phyloP scores from a whole-genome alignment of 352 stramenopile genomes.

The Pythium monospermum region DNA sequence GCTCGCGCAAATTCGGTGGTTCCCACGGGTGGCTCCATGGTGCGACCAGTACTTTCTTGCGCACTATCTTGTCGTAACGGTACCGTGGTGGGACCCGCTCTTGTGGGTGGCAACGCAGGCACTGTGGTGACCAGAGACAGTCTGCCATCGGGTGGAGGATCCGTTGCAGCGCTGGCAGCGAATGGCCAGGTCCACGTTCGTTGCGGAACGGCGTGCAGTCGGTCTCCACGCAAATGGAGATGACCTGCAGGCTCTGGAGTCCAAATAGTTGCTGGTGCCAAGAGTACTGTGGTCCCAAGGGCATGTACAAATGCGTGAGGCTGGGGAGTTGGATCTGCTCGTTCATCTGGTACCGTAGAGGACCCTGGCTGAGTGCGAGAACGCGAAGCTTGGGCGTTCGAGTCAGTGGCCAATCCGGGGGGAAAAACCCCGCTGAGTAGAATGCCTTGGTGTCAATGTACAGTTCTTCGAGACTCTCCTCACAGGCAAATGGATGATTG shows the following conservation, averaged over 20 bases:
- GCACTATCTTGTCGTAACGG: no score
- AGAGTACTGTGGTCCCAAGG: background rate
- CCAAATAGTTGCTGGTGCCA: no score
- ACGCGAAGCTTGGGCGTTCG: constrained; percentile 1
- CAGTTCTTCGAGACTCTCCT: no score
- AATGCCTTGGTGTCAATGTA: no score
- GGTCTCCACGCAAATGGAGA: background rate
- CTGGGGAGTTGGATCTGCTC: background rate
- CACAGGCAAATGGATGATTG: no score
- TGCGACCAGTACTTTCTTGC: no score
- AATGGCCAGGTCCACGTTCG: background rate
- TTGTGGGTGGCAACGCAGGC: no score
- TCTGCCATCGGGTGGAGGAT: constrained; percentile 1
- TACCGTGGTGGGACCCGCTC: no score
- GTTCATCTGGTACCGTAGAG: background rate
- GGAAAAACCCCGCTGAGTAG: no score
- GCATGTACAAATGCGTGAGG: background rate
- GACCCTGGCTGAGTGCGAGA: constrained; percentile 7
- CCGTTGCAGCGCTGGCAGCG: background rate
- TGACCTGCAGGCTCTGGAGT: background rate
- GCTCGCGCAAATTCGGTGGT: no score
- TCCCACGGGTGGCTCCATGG: no score
- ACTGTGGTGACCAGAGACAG: background rate
- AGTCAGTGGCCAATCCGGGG: background rate
- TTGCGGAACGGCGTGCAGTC: background rate